phyloP scores from a whole-genome alignment of 495 filamentous ascomycete species.

The Lichina pygmaea region DNA sequence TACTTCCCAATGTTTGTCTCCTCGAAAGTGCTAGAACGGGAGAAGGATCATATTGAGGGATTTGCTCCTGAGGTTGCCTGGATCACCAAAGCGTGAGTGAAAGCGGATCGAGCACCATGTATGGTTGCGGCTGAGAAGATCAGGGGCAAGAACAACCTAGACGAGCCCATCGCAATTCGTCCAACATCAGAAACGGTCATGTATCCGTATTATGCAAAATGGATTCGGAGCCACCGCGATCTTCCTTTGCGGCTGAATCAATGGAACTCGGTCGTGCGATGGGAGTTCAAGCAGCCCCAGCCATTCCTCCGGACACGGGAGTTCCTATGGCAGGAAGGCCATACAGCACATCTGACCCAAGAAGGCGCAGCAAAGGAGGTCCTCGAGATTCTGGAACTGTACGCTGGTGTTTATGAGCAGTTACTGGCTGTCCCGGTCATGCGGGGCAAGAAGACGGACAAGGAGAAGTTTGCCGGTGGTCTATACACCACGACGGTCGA shows the following conservation, averaged over 20 bases:
- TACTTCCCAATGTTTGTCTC: constrained; percentile 91
- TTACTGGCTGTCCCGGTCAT: constrained; percentile 86
- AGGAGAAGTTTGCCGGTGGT: constrained; percentile 92
- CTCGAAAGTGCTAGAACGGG: constrained; percentile 65
- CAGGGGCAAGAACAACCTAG: constrained; percentile 66
- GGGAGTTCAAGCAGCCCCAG: constrained; percentile 95
- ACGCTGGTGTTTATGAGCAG: constrained; percentile 71
- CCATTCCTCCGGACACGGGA: constrained; percentile 82
- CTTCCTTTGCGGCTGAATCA: constrained; percentile 83
- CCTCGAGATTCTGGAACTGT: constrained; percentile 73
- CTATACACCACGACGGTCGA: constrained; percentile 88
- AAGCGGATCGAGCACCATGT: constrained; percentile 3
- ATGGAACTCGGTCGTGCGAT: constrained; percentile 93
- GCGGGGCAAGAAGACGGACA: constrained; percentile 69
- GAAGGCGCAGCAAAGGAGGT: constrained; percentile 60
- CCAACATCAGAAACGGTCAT: constrained; percentile 88
- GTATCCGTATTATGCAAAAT: constrained; percentile 89
- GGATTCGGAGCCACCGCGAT: constrained; percentile 84
- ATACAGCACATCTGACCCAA: constrained; percentile 77
- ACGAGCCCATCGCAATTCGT: constrained; percentile 84
- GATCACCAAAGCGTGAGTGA: constrained; percentile 76
- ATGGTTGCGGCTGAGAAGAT: neutral
- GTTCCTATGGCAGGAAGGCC: constrained; percentile 96
- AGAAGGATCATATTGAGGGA: constrained; percentile 93
- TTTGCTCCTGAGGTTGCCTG: constrained; percentile 95